Percentiles rank a stretch among this genome's conserved stretches.
These are phyloP conservation scores for Dryas drummondii DNA, from an alignment of 306 rosid species.

Conservation along the genomic window DNA sequence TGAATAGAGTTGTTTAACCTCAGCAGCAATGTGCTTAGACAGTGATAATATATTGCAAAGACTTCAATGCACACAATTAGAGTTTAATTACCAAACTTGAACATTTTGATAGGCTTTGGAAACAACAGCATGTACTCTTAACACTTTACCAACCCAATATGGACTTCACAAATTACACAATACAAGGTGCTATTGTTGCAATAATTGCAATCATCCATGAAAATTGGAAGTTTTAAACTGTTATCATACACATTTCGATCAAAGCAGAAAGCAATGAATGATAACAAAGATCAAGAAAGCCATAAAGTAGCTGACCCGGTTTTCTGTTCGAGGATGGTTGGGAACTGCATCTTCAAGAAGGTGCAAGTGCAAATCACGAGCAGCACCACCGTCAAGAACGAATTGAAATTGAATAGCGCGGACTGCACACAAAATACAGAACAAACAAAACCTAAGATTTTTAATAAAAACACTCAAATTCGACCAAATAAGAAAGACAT, in stretches of 20 bases:
- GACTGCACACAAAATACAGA: slow-evolving; percentile 42
- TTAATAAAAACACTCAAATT: neutral
- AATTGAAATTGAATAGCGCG: slow-evolving; percentile 81
- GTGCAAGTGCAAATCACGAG: slow-evolving; percentile 77
- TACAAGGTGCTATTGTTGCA: too few species aligned
- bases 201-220: neutral
- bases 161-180: neutral
- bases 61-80: neutral
- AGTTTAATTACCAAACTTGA: neutral
- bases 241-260: neutral
- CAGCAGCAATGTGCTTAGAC: neutral
- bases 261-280: neutral
- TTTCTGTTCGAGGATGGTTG: slow-evolving; percentile 67
- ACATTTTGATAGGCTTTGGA: neutral
- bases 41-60: neutral
- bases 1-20: neutral
- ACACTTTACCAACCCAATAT: too few species aligned
- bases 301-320: slow-evolving; percentile 51
- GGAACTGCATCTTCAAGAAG: slow-evolving; percentile 79
- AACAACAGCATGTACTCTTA: neutral
- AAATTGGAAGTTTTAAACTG: neutral
- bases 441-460: neutral
- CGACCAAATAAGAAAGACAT: neutral
- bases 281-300: neutral
- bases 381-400: slow-evolving; percentile 77